Conservation (phyloP, 257 asterid genomes). For the Nicotiana noctiflora region DNA sequence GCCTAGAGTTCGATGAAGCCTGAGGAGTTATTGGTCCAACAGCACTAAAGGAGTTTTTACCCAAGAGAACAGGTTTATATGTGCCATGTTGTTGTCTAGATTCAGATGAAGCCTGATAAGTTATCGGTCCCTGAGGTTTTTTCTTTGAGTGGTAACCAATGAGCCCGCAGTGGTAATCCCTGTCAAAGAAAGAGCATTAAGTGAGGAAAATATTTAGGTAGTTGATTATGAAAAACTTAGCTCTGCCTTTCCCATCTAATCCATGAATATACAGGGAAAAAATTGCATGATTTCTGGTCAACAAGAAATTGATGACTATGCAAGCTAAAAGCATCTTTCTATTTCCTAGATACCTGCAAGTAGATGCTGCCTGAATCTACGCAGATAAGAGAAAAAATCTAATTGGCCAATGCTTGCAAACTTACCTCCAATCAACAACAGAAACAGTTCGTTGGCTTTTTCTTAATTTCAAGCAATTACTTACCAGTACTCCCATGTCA, state of each 20-base stretch:
- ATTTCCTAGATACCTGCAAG: neutral
- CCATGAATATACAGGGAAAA: neutral
- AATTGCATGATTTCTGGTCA: too few species aligned
- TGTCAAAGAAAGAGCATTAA: constrained; percentile 21
- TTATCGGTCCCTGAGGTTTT: constrained; percentile 21
- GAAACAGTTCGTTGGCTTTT: neutral
- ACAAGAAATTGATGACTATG: too few species aligned
- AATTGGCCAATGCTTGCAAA: neutral
- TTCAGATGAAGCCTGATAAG: constrained; percentile 24
- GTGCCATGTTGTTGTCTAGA: constrained; percentile 22
- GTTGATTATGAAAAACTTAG: neutral
- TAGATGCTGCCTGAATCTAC: neutral
- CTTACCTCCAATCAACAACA: neutral
- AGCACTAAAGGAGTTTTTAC: constrained; percentile 24
- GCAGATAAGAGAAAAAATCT: neutral
- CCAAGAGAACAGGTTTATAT: constrained; percentile 43
- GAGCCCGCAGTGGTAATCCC: constrained; percentile 73
- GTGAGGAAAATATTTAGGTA: neutral
- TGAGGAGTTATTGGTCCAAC: constrained; percentile 9
- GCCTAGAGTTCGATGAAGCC: constrained; percentile 20
- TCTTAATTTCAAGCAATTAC: constrained; percentile 9
- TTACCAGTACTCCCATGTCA: constrained; percentile 92
- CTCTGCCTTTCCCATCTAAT: neutral
- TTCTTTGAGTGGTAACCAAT: constrained; percentile 54
- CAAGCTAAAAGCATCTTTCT: too few species aligned